Evolutionary conservation across 257 asterid genomes (phyloP).

Genomic region (Solanum habrochaites): DNA sequence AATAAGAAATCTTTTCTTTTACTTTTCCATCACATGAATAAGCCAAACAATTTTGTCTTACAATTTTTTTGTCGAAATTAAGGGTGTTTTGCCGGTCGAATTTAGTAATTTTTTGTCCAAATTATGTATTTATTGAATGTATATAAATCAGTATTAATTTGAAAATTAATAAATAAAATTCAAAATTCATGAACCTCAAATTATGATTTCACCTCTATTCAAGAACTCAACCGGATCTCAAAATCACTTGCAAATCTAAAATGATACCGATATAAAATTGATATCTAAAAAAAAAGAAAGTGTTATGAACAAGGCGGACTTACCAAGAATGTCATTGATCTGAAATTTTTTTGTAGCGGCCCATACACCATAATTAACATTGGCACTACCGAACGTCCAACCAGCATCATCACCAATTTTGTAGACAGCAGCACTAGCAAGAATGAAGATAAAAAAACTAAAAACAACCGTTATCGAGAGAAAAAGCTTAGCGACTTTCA

Average conservation of each 20-base stretch:
- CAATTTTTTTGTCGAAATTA: background rate
- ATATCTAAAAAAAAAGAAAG: no score
- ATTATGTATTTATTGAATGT: background rate
- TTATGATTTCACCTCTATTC: background rate
- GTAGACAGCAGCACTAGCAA: constrained; percentile 5
- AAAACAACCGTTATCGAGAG: background rate
- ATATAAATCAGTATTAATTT: background rate
- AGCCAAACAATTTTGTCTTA: background rate
- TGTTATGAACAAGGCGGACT: background rate
- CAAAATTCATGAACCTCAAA: background rate
- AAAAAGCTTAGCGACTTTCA: constrained; percentile 1
- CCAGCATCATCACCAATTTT: constrained; percentile 46
- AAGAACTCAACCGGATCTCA: background rate
- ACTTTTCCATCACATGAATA: background rate
- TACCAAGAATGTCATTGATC: constrained; percentile 34
- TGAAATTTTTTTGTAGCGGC: constrained; percentile 31
- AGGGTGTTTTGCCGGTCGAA: background rate
- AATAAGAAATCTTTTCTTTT: background rate
- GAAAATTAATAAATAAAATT: background rate
- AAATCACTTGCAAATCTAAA: background rate
- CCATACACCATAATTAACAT: constrained; percentile 41
- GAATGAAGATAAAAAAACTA: background rate
- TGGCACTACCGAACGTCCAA: constrained; percentile 22
- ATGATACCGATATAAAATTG: background rate
- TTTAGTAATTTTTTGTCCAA: background rate